A percentile compares a stretch with the other conserved stretches of the same genome.
Evolutionary conservation across 1,284 basidiomycete genomes (phyloP).

Genomic region (Mycena sp.): DNA sequence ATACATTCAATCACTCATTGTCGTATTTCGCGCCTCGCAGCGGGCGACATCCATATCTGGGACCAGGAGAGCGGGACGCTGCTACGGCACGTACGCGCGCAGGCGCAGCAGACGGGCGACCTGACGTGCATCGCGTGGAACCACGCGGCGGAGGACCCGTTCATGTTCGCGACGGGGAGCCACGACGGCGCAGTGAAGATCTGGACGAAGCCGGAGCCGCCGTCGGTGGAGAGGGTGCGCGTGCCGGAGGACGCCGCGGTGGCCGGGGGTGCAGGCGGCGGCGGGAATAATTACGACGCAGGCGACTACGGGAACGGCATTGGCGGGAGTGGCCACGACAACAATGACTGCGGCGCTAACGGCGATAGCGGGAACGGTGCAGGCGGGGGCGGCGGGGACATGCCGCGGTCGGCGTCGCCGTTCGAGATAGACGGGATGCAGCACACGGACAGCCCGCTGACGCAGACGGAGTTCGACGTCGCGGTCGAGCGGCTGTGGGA

Average conservation of each 20-base stretch:
- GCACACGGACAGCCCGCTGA: constrained; percentile 35
- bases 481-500: constrained; percentile 13
- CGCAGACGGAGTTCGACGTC: constrained; percentile 34
- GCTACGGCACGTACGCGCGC: constrained; percentile 71
- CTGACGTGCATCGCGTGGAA: constrained; percentile 85
- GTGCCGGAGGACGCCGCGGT: not conserved
- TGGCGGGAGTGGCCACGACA: too few relatives aligned
- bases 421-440: constrained; percentile 31
- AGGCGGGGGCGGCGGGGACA: not conserved
- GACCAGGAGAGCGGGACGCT: constrained; percentile 77
- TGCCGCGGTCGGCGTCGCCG: constrained; percentile 33
- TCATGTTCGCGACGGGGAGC: constrained; percentile 82
- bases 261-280: not conserved
- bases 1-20: too few relatives aligned
- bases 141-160: constrained; percentile 67
- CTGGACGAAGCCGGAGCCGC: constrained; percentile 59
- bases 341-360: too few relatives aligned
- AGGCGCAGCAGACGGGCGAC: constrained; percentile 64
- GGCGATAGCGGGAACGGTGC: too few relatives aligned
- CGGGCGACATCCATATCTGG: constrained; percentile 86
- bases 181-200: constrained; percentile 79
- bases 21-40: constrained; percentile 44
- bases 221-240: not conserved
- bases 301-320: too few relatives aligned
- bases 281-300: too few relatives aligned